Conservation (phyloP, 2,329 filamentous ascomycete species). For the Cadophora malorum region DNA sequence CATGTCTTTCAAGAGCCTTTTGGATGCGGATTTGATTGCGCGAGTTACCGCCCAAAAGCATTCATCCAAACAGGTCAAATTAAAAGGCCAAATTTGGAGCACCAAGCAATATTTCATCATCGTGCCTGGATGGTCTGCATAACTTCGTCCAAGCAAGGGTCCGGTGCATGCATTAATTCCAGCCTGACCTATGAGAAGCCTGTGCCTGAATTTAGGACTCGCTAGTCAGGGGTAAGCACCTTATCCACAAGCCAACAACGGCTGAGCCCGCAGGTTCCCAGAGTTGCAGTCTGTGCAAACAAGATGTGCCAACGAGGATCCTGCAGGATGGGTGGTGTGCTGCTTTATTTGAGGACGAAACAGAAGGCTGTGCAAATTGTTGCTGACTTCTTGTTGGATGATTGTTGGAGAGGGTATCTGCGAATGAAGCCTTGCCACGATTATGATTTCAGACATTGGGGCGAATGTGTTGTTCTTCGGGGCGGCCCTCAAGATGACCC, state of each 20-base stretch:
- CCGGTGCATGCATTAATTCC: slow-evolving; percentile 17
- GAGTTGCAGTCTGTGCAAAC: background rate
- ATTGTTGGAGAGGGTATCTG: background rate
- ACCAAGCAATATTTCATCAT: slow-evolving; percentile 19
- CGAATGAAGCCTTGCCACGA: slow-evolving; percentile 19
- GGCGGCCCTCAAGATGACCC: background rate
- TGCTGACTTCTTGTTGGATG: background rate
- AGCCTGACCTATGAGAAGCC: slow-evolving; percentile 25
- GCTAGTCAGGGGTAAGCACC: slow-evolving; percentile 31
- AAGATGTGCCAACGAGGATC: slow-evolving; percentile 5
- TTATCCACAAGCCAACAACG: slow-evolving; percentile 20
- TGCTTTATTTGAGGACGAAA: slow-evolving; percentile 9
- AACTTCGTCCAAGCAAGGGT: slow-evolving; percentile 12
- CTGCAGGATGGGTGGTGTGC: slow-evolving; percentile 17
- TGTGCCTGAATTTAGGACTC: slow-evolving; percentile 30
- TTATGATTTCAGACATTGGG: background rate
- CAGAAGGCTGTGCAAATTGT: slow-evolving; percentile 13
- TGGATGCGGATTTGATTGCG: slow-evolving; percentile 10
- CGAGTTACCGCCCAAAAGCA: slow-evolving; percentile 12
- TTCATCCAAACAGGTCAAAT: slow-evolving; percentile 13
- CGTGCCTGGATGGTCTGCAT: slow-evolving; percentile 21
- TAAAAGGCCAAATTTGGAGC: background rate
- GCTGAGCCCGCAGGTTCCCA: slow-evolving; percentile 21
- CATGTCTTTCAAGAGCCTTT: background rate
- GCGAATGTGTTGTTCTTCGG: background rate